Evolutionary conservation across 2,329 filamentous ascomycete species (phyloP), one percentile per base, ranked within the genome.

Genomic region (Hypoxylon sp.): DNA sequence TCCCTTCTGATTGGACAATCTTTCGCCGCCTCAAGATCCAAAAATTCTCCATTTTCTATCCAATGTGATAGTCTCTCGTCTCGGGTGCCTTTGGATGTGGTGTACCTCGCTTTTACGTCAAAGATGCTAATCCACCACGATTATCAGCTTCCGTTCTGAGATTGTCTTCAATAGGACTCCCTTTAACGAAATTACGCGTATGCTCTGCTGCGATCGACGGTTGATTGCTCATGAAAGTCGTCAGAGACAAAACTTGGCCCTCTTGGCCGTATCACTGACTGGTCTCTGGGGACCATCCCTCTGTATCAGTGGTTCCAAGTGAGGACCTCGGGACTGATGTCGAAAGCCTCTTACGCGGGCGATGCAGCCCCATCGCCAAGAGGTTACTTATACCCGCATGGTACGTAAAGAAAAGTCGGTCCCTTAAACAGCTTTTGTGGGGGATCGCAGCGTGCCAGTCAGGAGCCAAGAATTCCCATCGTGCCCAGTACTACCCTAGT

Each of bases 401-500:
- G 61, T 60, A 65, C 64, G 47, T 55, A 67, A 62, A 43, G 61
- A 12, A n/a, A 56, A 56, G 52, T 64, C 58, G 67, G 67, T 69
- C 61, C 67, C 67, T 53, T 69, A 67, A 65, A 62, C 53, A 63
- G 50, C 29, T 65, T 58, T 62, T 69, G 64, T 67, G 67, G 67
- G 67, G 67, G 61, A 61, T 45, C 39, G 51, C 45, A 61, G 51
- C 63, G 65, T 62, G 52, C 64, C 58, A 69, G 67, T 63, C 45
- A 67, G 54, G 25, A 65, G 67, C 63, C 64, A 67, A 67, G 63
- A 61, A 67, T 41, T 53, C 51, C 51, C 61, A 67, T 67, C 64
- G 61, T 69, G 64, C 43, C 29, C 48, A 56, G 58, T 67, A 53
- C 66, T 25, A 68, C 61, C 61, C 65, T 61, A 48, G 48, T 53